phyloP scores from a whole-genome alignment of 169 alveolate genomes.

The Plasmodium yoelii region DNA sequence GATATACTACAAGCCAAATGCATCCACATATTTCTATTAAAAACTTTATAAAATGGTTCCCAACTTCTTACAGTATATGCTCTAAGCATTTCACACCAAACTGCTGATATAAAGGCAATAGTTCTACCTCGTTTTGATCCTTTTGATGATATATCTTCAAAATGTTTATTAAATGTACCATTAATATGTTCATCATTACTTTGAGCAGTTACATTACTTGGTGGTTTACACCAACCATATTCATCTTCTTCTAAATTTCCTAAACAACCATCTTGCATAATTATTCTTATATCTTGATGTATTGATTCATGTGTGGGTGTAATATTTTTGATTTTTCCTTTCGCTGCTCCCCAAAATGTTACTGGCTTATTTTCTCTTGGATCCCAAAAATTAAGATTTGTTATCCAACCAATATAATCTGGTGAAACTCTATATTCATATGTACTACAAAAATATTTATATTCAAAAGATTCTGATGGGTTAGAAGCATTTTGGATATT shows the following conservation, averaged over 20 bases:
- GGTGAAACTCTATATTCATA: slow-evolving; percentile 87
- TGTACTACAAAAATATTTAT: slow-evolving; percentile 88
- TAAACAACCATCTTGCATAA: slow-evolving; percentile 72
- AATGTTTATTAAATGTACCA: slow-evolving; percentile 83
- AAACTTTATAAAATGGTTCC: slow-evolving; percentile 90
- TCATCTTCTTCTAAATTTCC: slow-evolving; percentile 71
- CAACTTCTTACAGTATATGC: slow-evolving; percentile 94
- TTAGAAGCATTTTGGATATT: slow-evolving; percentile 51
- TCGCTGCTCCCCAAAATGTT: slow-evolving; percentile 88
- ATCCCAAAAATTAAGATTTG: slow-evolving; percentile 88
- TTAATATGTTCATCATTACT: slow-evolving; percentile 38
- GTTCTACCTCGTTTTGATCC: slow-evolving; percentile 91
- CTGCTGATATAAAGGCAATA: slow-evolving; percentile 92
- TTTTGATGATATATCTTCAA: slow-evolving; percentile 86
- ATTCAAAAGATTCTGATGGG: slow-evolving; percentile 20
- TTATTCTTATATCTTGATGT: slow-evolving; percentile 75
- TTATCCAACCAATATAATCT: slow-evolving; percentile 91
- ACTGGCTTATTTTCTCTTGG: slow-evolving; percentile 80
- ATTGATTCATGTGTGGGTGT: slow-evolving; percentile 60
- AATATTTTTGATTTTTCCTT: slow-evolving; percentile 80
- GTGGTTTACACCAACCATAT: slow-evolving; percentile 80
- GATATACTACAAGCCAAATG: slow-evolving; percentile 93
- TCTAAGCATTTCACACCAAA: slow-evolving; percentile 93
- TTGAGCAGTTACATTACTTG: not conserved
- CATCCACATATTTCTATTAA: slow-evolving; percentile 93